Evolutionary conservation across 169 alveolate species (phyloP).

Genomic region (Plasmodium fragile): DNA sequence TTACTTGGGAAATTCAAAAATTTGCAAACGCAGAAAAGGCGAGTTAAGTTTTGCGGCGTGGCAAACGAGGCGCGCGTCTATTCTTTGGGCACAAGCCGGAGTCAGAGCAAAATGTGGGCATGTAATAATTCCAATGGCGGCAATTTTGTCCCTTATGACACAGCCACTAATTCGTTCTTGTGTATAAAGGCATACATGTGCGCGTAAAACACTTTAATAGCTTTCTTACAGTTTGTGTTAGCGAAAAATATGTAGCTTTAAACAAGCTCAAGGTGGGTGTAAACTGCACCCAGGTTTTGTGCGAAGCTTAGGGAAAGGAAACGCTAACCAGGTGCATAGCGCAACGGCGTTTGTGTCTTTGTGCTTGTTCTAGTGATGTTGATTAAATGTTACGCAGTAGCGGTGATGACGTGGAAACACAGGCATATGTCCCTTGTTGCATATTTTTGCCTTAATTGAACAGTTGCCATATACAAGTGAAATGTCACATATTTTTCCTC

Average conservation of each 20-base stretch:
- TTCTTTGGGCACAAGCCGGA: background rate
- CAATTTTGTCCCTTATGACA: background rate
- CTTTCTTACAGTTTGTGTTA: background rate
- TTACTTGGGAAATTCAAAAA: background rate
- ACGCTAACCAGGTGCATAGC: background rate
- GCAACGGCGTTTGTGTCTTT: background rate
- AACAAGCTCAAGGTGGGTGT: background rate
- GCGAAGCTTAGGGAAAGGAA: background rate
- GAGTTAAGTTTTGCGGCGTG: background rate
- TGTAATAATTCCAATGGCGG: background rate
- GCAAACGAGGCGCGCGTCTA: background rate
- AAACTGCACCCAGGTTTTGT: background rate
- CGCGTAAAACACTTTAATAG: background rate
- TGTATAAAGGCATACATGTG: slow-evolving; percentile 6
- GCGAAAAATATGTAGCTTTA: background rate
- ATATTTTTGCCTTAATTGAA: background rate
- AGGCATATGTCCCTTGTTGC: background rate
- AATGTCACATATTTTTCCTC: background rate
- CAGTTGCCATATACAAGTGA: background rate
- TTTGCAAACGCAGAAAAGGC: background rate
- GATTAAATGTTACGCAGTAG: background rate
- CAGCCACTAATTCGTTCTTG: background rate
- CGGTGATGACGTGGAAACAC: background rate
- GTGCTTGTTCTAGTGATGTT: background rate
- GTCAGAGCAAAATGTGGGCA: background rate